Evolutionary conservation across 306 rosid species (phyloP), one percentile per base, ranked within the genome.

Genomic region (Cucurbita pepo): DNA sequence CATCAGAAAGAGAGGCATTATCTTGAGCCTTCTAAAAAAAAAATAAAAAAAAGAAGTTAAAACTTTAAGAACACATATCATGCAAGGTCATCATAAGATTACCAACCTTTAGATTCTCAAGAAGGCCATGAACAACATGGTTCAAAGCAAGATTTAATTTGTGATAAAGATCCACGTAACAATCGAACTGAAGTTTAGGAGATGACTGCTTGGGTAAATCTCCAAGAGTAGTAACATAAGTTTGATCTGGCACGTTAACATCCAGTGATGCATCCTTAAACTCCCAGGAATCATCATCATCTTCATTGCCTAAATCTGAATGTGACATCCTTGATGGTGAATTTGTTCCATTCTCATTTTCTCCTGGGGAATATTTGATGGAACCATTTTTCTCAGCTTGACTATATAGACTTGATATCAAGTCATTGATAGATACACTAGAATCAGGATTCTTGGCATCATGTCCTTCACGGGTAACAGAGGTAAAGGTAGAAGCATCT

Each of bases 341-440:
- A 72, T 40, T 62, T 11, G 50, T 63, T 19, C 65, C 84, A 71
- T 76, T 80, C 63, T 86, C 88, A 58, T 75, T 80, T 80, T 56
- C 84, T 67, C 78, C 83, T 52, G 87, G 84, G 18, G 80, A 72
- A 69, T 69, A 58, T 70, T 76, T 75, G 30, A 79, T 71, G 72
- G 92, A 81, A 63, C 71, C 69, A 55, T 76, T 75, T 61, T 83
- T 79, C 76, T 87, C 88, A 72, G 92, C 80, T 87, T 88, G 91
- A 77, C 73, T 83, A 81, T 90, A 93, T 66, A 93, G 89, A 79
- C 79, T 88, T 86, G 90, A 90, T 81, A 92, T 77, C 19, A 91
- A 51, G 79, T 90, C 98, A 53, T 83, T 79, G 76, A 90, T 82
- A 73, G 97, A 82, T 70, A 83, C 5, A 75, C 75, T 86, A 81